Percentiles rank a stretch among this genome's conserved stretches.
These are phyloP conservation scores for Meyerozyma carpophila DNA, from an alignment of 1,139 yeast genomes.

Conservation along the genomic window DNA sequence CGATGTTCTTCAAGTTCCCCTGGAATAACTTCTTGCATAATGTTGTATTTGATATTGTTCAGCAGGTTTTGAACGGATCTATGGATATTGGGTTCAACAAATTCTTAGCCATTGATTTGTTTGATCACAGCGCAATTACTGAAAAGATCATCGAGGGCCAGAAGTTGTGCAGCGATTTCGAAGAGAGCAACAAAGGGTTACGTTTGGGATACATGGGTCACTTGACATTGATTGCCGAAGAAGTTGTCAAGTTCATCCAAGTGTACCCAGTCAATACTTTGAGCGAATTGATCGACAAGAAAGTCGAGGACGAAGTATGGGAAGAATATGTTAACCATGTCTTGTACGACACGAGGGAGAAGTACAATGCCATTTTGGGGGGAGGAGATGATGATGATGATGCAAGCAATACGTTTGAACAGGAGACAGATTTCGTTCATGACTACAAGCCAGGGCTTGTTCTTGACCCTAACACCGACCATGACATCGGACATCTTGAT, in stretches of 20 bases:
- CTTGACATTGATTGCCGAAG: slow-evolving; percentile 91
- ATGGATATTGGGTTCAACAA: slow-evolving; percentile 84
- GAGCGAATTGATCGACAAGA: slow-evolving; percentile 54
- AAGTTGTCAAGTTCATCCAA: slow-evolving; percentile 89
- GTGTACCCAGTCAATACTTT: slow-evolving; percentile 59
- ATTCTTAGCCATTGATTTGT: slow-evolving; percentile 80
- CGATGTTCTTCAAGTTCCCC: slow-evolving; percentile 87
- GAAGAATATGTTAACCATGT: slow-evolving; percentile 78
- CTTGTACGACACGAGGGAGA: slow-evolving; percentile 83
- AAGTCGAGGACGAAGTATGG: slow-evolving; percentile 67
- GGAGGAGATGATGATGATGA: slow-evolving; percentile 35
- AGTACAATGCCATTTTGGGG: slow-evolving; percentile 92
- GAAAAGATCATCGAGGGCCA: slow-evolving; percentile 64
- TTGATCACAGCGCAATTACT: slow-evolving; percentile 74
- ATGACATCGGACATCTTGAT: slow-evolving; percentile 20
- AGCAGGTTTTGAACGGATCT: slow-evolving; percentile 91
- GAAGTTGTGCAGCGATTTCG: slow-evolving; percentile 59
- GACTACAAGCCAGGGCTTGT: slow-evolving; percentile 30
- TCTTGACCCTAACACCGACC: slow-evolving; percentile 31
- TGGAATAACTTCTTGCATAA: slow-evolving; percentile 98
- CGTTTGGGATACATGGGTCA: slow-evolving; percentile 97
- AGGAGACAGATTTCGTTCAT: slow-evolving; percentile 5
- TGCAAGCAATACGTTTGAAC: background rate
- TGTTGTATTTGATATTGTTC: slow-evolving; percentile 95
- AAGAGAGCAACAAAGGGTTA: slow-evolving; percentile 24